Evolutionary conservation across 306 rosid species (phyloP), one percentile per base, ranked within the genome.

Genomic region (Citrullus amarus): DNA sequence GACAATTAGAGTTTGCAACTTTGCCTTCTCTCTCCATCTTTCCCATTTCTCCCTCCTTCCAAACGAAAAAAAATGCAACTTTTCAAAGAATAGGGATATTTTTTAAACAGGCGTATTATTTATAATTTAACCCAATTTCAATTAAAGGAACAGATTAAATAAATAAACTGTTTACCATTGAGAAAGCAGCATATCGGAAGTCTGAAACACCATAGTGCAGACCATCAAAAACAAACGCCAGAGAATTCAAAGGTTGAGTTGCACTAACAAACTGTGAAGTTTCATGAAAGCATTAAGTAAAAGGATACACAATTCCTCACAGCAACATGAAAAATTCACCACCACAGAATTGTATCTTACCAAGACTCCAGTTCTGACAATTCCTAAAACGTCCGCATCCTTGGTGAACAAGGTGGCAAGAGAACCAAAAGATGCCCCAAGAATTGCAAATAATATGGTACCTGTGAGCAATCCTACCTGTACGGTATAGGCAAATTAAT

Each of bases 171-270:
- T 66, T 78, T 88, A 95, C 98, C 98, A 95, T 95, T 55, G 98
- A 89, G 79, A 32, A 76, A 77, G 97, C 98, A 56, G 97, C 96
- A 88, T 95, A 92, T 77, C 81, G 89, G 73, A 92, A 95, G 91
- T 95, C 98, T 78, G 97, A 93, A 86, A 89, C 88, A 56, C 98
- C 98, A 76, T 78, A 93, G 79, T 93, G 98, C 80, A 93, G 97
- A 65, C 98, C 98, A 68, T 93, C 97, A 71, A 93, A 92, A 81
- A 90, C 84, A 84, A 89, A 93, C 60, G 98, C 97, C 60, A 93
- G 82, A 75, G 98, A 86, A 81, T 86, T 93, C 82, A 95, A 84
- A 76, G 99, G 99, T 84, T 95, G 99, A 83, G 96, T 91, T 78
- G 92, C 97, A 85, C 97, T 88, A 28, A 92, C 93, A 82, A 88